These are phyloP conservation scores for Backusella parvicylindrica DNA, from an alignment of 192 early-diverging fungal species.

Conservation along the genomic window DNA sequence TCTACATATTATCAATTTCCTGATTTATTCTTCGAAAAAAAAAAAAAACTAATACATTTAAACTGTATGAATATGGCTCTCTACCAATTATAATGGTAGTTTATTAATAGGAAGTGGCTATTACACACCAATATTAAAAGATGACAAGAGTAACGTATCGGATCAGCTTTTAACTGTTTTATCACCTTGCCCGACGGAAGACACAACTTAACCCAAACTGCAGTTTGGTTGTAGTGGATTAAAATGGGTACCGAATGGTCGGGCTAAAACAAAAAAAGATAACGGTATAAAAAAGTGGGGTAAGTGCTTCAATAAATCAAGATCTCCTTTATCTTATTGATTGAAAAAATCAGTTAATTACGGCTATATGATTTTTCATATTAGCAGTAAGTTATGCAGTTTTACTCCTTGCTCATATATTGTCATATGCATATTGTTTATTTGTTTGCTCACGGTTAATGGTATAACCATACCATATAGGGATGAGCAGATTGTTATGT, in stretches of 20 bases:
- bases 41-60: neutral
- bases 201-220: neutral
- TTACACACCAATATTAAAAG: neutral
- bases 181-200: neutral
- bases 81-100: neutral
- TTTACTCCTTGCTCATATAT: neutral
- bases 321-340: neutral
- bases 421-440: neutral
- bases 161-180: neutral
- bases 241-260: neutral
- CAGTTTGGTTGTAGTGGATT: neutral
- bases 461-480: neutral
- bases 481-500: neutral
- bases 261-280: neutral
- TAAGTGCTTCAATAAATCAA: neutral
- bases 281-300: neutral
- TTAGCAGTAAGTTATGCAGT: neutral
- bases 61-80: neutral
- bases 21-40: neutral
- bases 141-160: neutral
- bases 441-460: neutral
- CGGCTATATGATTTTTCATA: neutral
- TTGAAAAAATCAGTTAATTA: neutral
- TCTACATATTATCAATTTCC: slow-evolving; percentile 3
- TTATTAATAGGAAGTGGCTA: neutral